Base-by-base conservation (phyloP, 75 land plant species). In the Ceratopteris richardii region DNA sequence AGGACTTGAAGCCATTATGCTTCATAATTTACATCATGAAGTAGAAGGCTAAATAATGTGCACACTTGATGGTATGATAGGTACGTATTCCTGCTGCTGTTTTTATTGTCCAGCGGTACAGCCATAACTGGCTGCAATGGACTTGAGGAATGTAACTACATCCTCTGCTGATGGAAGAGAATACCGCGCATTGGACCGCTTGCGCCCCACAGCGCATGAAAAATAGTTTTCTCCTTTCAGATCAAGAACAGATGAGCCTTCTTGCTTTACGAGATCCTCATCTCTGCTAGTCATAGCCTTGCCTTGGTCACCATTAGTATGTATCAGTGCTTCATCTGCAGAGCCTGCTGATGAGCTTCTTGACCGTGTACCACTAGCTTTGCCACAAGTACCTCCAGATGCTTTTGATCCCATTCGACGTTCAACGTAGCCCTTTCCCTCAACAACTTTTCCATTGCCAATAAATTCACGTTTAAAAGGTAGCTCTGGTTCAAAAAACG, bases 401-500 rank as follows among this genome's bases (percentile, higher is more conserved):
- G n/a, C n/a, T n/a, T n/a, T n/a, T n/a, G n/a, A n/a, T n/a, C n/a
- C n/a, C n/a, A n/a, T n/a, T n/a, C n/a, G n/a, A n/a, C n/a, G n/a
- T n/a, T n/a, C n/a, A n/a, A n/a, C n/a, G n/a, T n/a, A n/a, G n/a
- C n/a, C n/a, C n/a, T n/a, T n/a, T n/a, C n/a, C n/a, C n/a, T n/a
- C n/a, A n/a, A n/a, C n/a, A n/a, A n/a, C n/a, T 28, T 20, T 55
- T 3, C 64, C 58, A 28, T 51, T 21, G 6, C 6, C 7, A 9
- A 23, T 54, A 30, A 52, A 20, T 17, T 69, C 74, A 40, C 75
- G 57, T 11, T 76, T 70, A 57, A 42, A 73, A n/a, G 77, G 42
- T 14, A 74, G 66, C 40, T 73, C 78, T 20, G 78, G 78, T n/a
- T 76, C 78, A 60, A 76, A 76, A 46, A 74, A 76, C 20, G 69